Evolutionary conservation across 2,329 filamentous ascomycete species (phyloP), one percentile per base, ranked within the genome.

Genomic region (Fusarium coicis): DNA sequence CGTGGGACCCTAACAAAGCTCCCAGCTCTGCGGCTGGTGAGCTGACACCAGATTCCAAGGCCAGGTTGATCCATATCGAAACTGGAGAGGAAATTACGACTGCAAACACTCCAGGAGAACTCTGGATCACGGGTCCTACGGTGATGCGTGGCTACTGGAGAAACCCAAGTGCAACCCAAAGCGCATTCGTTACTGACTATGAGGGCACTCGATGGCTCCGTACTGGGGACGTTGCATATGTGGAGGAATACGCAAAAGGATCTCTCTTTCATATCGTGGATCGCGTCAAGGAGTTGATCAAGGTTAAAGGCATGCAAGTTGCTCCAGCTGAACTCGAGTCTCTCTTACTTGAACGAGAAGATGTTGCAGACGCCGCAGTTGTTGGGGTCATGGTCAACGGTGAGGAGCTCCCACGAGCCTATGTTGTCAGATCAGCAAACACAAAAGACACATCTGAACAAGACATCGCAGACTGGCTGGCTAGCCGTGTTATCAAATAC

Each of bases 71-170:
- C 77, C 86, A 87, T 62, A 79, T 85, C 18, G 86, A 88, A 46
- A 89, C 87, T 43, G 82, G 82, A 19, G 85, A 81, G 6, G 87
- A 89, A 68, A 83, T 91, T 57, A 85, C 84, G 7, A 81, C 80
- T 70, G 72, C 84, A 9, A 85, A 87, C 52, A 83, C 90, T 76
- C 84, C 86, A 7, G 93, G 93, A 36, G 93, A 96, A 81, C 84
- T 96, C 26, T 94, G 91, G 89, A 85, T 96, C 10, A 86, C 88
- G 2, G 92, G 89, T 1, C 93, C 93, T 5, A 93, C 90, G 39
- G 83, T 96, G 49, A 92, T 94, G 88, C 90, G 89, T 67, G 91
- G 92, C 10, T 97, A 97, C 81, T 96, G 93, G 91, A 85, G 87
- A 47, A 93, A 92, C 68, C 87, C 89, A 0, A 85, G 89, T 47